phyloP scores from a whole-genome alignment of 805 yeast genomes.

The Barnettozyma siamensis region DNA sequence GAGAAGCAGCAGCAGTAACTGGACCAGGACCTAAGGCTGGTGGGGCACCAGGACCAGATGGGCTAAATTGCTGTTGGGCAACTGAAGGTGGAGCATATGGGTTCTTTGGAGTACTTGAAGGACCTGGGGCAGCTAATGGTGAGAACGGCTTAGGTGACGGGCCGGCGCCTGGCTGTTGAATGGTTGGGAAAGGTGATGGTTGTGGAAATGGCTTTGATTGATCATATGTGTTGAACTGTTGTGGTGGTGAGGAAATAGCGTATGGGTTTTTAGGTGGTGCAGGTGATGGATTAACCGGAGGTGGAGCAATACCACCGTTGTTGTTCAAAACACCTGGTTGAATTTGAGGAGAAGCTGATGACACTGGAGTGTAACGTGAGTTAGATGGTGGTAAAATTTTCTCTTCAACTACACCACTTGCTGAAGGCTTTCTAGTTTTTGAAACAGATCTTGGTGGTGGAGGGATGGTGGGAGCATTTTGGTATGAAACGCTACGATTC shows the following conservation, averaged over 20 bases:
- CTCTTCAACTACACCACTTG: slow-evolving; percentile 5
- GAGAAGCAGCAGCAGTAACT: slow-evolving; percentile 13
- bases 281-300: slow-evolving; percentile 19
- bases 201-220: slow-evolving; percentile 21
- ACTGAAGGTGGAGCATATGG: slow-evolving; percentile 34
- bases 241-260: slow-evolving; percentile 27
- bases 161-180: slow-evolving; percentile 13
- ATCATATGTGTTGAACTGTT: slow-evolving; percentile 8
- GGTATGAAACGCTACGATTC: slow-evolving; percentile 21
- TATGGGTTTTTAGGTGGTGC: slow-evolving; percentile 29
- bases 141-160: slow-evolving; percentile 10
- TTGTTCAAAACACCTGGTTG: slow-evolving; percentile 10
- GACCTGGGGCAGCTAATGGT: slow-evolving; percentile 9
- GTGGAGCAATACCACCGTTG: slow-evolving; percentile 31
- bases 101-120: slow-evolving; percentile 25
- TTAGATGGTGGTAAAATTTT: slow-evolving; percentile 21
- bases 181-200: slow-evolving; percentile 36
- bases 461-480: slow-evolving; percentile 24
- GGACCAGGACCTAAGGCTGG: slow-evolving; percentile 25
- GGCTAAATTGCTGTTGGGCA: slow-evolving; percentile 9
- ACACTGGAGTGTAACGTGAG: slow-evolving; percentile 27
- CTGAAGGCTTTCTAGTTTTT: slow-evolving; percentile 20
- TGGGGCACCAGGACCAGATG: slow-evolving; percentile 29
- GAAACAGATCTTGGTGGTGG: slow-evolving; percentile 32
- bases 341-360: slow-evolving; percentile 25